These are phyloP conservation scores for Dothiorella sarmentorum DNA, from an alignment of 2,329 filamentous ascomycete genomes.

Conservation along the genomic window DNA sequence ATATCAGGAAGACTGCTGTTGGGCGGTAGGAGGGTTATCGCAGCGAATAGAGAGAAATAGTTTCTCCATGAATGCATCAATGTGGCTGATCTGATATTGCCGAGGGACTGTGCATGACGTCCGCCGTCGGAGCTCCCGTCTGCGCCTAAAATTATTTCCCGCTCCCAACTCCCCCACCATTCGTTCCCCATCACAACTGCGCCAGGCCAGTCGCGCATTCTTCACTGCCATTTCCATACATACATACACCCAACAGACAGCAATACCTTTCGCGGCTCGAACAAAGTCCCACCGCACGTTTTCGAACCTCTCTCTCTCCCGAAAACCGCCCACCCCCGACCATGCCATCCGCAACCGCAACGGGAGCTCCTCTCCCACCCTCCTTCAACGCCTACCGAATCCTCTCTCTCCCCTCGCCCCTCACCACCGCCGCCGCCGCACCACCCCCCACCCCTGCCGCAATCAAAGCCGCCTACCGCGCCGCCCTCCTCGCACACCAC, in stretches of 20 bases:
- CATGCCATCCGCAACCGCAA: not conserved
- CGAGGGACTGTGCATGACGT: not conserved
- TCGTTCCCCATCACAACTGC: not conserved
- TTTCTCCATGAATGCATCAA: not conserved
- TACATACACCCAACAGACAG: not conserved
- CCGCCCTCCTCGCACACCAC: constrained; percentile 55
- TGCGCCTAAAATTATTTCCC: not conserved
- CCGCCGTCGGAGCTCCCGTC: not conserved
- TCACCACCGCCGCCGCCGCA: not conserved
- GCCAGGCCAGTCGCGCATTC: too few species aligned
- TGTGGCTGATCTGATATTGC: not conserved
- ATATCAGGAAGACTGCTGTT: constrained; percentile 44
- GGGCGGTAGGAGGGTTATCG: not conserved
- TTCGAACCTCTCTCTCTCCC: not conserved
- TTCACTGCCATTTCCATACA: not conserved
- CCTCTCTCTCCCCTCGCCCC: constrained; percentile 7
- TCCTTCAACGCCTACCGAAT: constrained; percentile 19
- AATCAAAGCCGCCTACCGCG: constrained; percentile 49
- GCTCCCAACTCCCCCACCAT: not conserved
- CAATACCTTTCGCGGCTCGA: too few species aligned
- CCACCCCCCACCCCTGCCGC: not conserved
- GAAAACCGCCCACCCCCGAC: not conserved
- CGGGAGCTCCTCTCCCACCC: not conserved
- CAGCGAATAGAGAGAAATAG: not conserved
- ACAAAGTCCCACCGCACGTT: not conserved